Evolutionary conservation across 768 basidiomycete genomes (phyloP).

Genomic region (Hemileccinum rubropunctum): DNA sequence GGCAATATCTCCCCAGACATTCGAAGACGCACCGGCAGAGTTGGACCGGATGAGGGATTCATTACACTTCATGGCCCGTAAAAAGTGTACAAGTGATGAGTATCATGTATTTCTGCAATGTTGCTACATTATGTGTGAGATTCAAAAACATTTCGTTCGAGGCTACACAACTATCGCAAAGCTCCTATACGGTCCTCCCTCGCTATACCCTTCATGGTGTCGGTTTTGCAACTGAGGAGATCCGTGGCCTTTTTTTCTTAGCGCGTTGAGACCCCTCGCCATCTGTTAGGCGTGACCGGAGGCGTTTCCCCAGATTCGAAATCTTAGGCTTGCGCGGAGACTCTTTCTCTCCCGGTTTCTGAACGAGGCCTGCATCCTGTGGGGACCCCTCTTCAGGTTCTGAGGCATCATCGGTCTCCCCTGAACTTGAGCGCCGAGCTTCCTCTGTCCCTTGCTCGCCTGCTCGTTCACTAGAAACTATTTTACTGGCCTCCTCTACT

Average conservation of each 20-base stretch:
- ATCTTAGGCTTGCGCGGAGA: not conserved
- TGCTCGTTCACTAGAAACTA: not conserved
- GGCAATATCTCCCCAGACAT: constrained; percentile 36
- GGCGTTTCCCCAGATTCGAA: constrained; percentile 18
- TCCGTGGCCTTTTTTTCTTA: constrained; percentile 16
- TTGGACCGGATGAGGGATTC: constrained; percentile 34
- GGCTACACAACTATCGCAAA: not conserved
- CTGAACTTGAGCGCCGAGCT: constrained; percentile 2
- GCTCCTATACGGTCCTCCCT: not conserved
- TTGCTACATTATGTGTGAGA: not conserved
- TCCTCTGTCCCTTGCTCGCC: not conserved
- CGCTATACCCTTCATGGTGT: constrained; percentile 2
- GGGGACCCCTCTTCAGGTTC: constrained; percentile 11
- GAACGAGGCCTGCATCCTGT: constrained; percentile 5
- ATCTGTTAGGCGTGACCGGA: constrained; percentile 10
- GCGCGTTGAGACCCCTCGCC: constrained; percentile 10
- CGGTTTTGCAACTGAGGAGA: not conserved
- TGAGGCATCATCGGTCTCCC: constrained; percentile 9
- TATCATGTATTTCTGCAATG: constrained; percentile 7
- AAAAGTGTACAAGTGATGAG: constrained; percentile 1
- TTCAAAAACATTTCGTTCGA: not conserved
- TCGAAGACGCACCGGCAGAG: constrained; percentile 28
- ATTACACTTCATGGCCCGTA: constrained; percentile 31
- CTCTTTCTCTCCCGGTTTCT: not conserved
- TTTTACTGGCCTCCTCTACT: constrained; percentile 5